Conservation (phyloP, 2,329 filamentous ascomycete species). For the Elsinoe necatrix region DNA sequence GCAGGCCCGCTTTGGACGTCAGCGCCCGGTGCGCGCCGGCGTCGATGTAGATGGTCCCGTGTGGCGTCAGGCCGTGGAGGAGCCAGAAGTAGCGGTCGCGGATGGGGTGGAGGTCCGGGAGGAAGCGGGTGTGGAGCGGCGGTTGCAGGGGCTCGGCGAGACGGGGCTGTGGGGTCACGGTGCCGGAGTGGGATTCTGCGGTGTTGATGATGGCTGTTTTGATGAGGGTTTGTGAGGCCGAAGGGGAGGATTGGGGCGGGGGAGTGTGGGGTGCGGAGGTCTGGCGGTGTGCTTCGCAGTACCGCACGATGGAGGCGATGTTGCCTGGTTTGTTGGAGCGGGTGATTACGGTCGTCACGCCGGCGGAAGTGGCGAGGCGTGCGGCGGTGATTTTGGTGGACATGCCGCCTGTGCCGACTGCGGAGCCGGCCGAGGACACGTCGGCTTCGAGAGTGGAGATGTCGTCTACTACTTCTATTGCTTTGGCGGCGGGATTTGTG, state of each 20-base stretch:
- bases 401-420: conserved; percentile 92
- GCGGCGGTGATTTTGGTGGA: conserved; percentile 94
- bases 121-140: conserved; percentile 84
- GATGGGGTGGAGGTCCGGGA: conserved; percentile 75
- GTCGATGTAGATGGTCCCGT: conserved; percentile 89
- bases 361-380: conserved; percentile 81
- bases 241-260: conserved; percentile 10
- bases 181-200: conserved; percentile 15
- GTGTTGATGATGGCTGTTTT: conserved; percentile 24
- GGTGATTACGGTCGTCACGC: conserved; percentile 93
- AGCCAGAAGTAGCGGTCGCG: conserved; percentile 96
- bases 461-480: conserved; percentile 88
- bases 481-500: conserved; percentile 70
- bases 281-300: conserved; percentile 54
- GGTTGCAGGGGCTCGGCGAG: conserved; percentile 28
- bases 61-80: conserved; percentile 79
- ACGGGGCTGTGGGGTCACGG: conserved; percentile 19
- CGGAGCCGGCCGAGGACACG: conserved; percentile 81
- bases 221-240: conserved; percentile 15
- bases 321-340: conserved; percentile 90
- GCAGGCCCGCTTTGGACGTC: conserved; percentile 71
- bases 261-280: neutral
- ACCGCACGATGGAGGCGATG: conserved; percentile 74
- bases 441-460: conserved; percentile 76
- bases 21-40: conserved; percentile 76